Evolutionary conservation across 495 filamentous ascomycete genomes (phyloP).

Genomic region (Podospora australis): DNA sequence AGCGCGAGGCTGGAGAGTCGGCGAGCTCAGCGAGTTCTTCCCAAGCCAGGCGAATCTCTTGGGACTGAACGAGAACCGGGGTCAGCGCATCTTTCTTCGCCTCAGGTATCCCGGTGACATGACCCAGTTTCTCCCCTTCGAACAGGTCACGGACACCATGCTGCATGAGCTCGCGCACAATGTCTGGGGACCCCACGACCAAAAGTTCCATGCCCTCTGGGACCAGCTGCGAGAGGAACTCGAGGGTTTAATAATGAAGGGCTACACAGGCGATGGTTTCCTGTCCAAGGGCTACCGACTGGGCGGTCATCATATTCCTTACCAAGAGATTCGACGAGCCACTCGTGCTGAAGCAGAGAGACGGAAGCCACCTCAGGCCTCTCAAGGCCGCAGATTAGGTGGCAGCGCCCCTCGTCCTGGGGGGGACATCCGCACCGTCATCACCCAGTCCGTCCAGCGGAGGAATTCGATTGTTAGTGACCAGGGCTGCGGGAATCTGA

Average conservation of each 20-base stretch:
- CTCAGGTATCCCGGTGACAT: slow-evolving; percentile 72
- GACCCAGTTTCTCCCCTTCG: slow-evolving; percentile 71
- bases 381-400: slow-evolving; percentile 69
- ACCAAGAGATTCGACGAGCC: slow-evolving; percentile 68
- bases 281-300: slow-evolving; percentile 66
- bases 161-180: slow-evolving; percentile 95
- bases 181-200: slow-evolving; percentile 74
- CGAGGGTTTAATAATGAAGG: slow-evolving; percentile 63
- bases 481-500: slow-evolving; percentile 70
- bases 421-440: slow-evolving; percentile 66
- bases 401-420: slow-evolving; percentile 54
- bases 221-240: slow-evolving; percentile 84
- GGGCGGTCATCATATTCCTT: slow-evolving; percentile 52
- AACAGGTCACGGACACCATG: slow-evolving; percentile 83
- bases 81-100: slow-evolving; percentile 75
- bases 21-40: slow-evolving; percentile 77
- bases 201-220: slow-evolving; percentile 77
- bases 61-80: slow-evolving; percentile 70
- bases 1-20: slow-evolving; percentile 73
- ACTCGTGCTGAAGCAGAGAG: slow-evolving; percentile 74
- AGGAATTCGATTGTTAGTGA: slow-evolving; percentile 50
- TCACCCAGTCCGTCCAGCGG: slow-evolving; percentile 65
- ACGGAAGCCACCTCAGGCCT: slow-evolving; percentile 49
- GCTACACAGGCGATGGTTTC: slow-evolving; percentile 91
- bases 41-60: slow-evolving; percentile 68